A percentile compares a stretch with the other conserved stretches of the same genome.
phyloP scores from a whole-genome alignment of 1,284 basidiomycete species.

The Apiotrichum veenhuisii region DNA sequence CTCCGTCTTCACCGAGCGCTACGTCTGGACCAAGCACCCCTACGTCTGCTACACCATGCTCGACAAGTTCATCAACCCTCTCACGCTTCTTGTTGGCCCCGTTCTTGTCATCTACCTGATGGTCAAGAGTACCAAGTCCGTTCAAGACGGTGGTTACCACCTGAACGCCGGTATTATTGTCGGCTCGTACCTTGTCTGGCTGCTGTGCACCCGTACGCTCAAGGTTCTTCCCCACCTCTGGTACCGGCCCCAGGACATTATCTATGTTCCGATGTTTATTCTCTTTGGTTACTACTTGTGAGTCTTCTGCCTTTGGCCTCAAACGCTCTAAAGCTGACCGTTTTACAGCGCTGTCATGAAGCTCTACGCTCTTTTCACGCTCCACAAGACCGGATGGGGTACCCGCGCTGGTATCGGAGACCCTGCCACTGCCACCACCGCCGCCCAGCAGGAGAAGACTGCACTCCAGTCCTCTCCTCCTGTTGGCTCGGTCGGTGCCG shows the following conservation, averaged over 20 bases:
- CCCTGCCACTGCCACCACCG: constrained; percentile 48
- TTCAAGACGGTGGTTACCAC: constrained; percentile 74
- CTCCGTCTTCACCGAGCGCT: constrained; percentile 78
- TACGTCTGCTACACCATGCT: constrained; percentile 91
- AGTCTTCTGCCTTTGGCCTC: constrained; percentile 20
- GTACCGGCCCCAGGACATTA: constrained; percentile 75
- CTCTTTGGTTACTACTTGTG: constrained; percentile 69
- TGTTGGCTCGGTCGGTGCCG: not conserved
- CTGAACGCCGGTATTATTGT: constrained; percentile 85
- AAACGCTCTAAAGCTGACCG: too few relatives aligned
- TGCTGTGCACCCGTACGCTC: constrained; percentile 73
- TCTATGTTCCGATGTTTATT: constrained; percentile 88
- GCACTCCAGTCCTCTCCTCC: not conserved
- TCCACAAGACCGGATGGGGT: constrained; percentile 88
- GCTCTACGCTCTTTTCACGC: constrained; percentile 72
- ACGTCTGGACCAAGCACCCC: constrained; percentile 82
- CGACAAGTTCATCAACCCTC: constrained; percentile 86
- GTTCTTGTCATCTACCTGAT: constrained; percentile 69
- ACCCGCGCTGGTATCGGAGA: constrained; percentile 85
- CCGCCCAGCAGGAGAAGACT: constrained; percentile 25
- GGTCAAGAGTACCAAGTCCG: constrained; percentile 68
- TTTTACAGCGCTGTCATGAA: constrained; percentile 80
- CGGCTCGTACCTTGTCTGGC: constrained; percentile 68
- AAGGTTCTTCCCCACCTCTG: constrained; percentile 86
- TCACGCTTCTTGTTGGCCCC: constrained; percentile 79